These are phyloP conservation scores for Aspergillus pseudoglaucus DNA, from an alignment of 2,329 filamentous ascomycete species.

Conservation along the genomic window DNA sequence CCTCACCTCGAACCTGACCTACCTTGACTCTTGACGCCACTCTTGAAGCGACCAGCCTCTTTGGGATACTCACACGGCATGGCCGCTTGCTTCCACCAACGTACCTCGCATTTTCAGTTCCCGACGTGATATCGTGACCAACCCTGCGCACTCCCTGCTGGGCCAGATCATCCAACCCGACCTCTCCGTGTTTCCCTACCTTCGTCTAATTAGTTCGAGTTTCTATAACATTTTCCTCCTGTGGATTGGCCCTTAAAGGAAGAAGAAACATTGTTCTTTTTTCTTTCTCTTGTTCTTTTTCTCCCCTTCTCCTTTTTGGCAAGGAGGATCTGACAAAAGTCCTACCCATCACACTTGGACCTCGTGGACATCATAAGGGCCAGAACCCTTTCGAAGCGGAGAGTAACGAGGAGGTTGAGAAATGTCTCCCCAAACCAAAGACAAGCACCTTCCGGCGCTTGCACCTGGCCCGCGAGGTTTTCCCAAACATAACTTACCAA, in stretches of 20 bases:
- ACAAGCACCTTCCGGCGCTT: conserved; percentile 21
- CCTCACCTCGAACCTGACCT: background rate
- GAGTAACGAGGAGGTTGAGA: background rate
- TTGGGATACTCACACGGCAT: background rate
- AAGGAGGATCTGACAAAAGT: background rate
- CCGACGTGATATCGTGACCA: background rate
- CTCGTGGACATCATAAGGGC: background rate
- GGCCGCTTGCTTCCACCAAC: background rate
- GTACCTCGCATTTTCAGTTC: background rate
- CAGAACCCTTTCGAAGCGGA: background rate
- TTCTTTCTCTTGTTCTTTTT: background rate
- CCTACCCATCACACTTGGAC: background rate
- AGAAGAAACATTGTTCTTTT: background rate
- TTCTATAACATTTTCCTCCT: no score
- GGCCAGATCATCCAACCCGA: background rate
- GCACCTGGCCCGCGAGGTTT: conserved; percentile 21
- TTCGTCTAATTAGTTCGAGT: no score
- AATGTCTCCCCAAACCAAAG: conserved; percentile 14
- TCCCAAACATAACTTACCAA: conserved; percentile 10
- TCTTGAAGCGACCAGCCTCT: background rate
- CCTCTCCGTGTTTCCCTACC: background rate
- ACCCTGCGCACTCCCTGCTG: no score
- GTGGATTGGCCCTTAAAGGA: background rate
- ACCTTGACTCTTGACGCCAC: background rate
- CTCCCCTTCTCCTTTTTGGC: background rate